Evolutionary conservation across 2,329 filamentous ascomycete genomes (phyloP).

Genomic region (Proliferodiscus dingleyae): DNA sequence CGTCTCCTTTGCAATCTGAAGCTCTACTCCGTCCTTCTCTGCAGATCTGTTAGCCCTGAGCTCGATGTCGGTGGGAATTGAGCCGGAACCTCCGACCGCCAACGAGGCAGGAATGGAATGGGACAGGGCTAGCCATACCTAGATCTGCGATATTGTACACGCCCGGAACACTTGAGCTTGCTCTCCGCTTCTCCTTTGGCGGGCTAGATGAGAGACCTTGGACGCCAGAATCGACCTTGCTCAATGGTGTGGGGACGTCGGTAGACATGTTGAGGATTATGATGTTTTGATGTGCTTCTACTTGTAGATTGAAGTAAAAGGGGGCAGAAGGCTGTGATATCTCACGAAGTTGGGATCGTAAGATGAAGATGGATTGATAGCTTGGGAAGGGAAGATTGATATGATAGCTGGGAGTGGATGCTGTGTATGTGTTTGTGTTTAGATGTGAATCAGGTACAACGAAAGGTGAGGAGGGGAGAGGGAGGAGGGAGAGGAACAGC

Average conservation of each 20-base stretch:
- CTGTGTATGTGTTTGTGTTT: conserved; percentile 3
- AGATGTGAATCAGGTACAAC: conserved; percentile 20
- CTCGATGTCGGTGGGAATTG: conserved; percentile 9
- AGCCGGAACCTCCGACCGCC: conserved; percentile 6
- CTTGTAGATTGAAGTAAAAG: conserved; percentile 11
- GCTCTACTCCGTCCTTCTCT: conserved; percentile 70
- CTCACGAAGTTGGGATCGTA: conserved; percentile 16
- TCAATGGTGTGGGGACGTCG: conserved; percentile 49
- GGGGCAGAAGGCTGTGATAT: conserved; percentile 13
- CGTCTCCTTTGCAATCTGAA: conserved; percentile 74
- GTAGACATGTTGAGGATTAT: conserved; percentile 54
- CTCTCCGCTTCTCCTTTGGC: conserved; percentile 54
- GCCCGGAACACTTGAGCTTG: conserved; percentile 67
- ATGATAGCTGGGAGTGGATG: too few species aligned
- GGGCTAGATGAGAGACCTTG: conserved; percentile 69
- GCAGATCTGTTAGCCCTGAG: conserved; percentile 15
- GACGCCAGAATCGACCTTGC: conserved; percentile 89
- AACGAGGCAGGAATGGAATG: not conserved
- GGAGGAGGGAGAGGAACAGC: too few species aligned
- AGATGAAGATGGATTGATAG: conserved; percentile 9
- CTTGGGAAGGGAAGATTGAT: not conserved
- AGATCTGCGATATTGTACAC: conserved; percentile 82
- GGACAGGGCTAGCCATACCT: too few species aligned
- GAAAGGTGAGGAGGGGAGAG: conserved; percentile 8
- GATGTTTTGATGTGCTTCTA: conserved; percentile 7